These are phyloP conservation scores for Friedmanniomyces simplex DNA, from an alignment of 495 filamentous ascomycete genomes.

Conservation along the genomic window DNA sequence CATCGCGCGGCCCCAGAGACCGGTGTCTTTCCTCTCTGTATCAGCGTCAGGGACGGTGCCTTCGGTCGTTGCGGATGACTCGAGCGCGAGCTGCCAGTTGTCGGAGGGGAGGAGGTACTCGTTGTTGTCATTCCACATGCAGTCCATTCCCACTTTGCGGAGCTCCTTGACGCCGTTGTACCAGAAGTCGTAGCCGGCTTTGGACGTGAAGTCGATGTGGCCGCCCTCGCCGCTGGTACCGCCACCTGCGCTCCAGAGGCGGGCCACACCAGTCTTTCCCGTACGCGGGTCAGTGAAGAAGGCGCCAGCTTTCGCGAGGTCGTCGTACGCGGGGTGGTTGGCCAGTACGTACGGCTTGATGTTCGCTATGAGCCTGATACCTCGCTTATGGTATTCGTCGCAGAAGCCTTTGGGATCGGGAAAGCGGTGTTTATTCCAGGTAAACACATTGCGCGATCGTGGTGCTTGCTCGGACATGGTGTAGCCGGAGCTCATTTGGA, in stretches of 20 bases:
- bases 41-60: not conserved
- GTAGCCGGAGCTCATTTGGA: conserved; percentile 63
- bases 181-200: conserved; percentile 58
- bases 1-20: conserved; percentile 53
- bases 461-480: conserved; percentile 54
- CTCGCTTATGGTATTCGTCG: conserved; percentile 47
- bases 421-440: conserved; percentile 57
- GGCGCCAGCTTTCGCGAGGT: conserved; percentile 41
- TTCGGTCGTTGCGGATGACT: conserved; percentile 19
- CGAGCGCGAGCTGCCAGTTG: conserved; percentile 49
- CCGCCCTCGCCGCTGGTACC: conserved; percentile 57
- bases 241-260: conserved; percentile 58
- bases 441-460: conserved; percentile 61
- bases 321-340: conserved; percentile 53
- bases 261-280: conserved; percentile 42
- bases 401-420: conserved; percentile 53
- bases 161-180: conserved; percentile 51
- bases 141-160: conserved; percentile 52
- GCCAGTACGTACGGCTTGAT: conserved; percentile 59
- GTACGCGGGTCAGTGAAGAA: conserved; percentile 52
- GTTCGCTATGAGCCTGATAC: conserved; percentile 57
- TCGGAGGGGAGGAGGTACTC: conserved; percentile 59
- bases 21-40: conserved; percentile 32
- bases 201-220: conserved; percentile 59
- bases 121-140: conserved; percentile 70